Percentiles rank a stretch among this genome's conserved stretches.
These are phyloP conservation scores for Pseudogymnoascus sp. DNA, from an alignment of 2,329 filamentous ascomycete genomes.

Conservation along the genomic window DNA sequence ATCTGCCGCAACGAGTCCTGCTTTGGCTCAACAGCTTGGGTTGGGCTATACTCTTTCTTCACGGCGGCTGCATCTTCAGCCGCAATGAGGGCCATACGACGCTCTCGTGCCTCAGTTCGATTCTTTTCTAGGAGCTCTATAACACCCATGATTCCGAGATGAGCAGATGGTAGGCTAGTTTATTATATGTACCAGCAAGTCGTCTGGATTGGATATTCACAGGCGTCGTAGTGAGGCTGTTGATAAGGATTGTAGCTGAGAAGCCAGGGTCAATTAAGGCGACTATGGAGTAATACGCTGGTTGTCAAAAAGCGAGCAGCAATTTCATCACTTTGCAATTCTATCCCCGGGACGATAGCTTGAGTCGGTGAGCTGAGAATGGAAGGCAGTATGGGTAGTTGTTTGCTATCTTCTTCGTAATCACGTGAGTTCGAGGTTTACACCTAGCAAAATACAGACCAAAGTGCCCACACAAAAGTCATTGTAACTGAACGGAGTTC, in stretches of 20 bases:
- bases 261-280: neutral
- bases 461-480: too few species aligned
- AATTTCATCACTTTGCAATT: neutral
- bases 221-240: neutral
- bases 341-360: neutral
- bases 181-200: neutral
- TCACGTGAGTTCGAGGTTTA: neutral
- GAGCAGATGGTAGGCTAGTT: neutral
- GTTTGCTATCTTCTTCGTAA: neutral
- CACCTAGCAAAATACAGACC: too few species aligned
- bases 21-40: neutral
- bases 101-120: neutral
- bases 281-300: neutral
- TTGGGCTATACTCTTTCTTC: neutral
- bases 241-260: neutral
- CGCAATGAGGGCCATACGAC: neutral
- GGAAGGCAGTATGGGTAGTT: neutral
- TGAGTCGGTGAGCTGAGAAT: neutral
- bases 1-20: neutral
- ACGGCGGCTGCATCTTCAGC: neutral
- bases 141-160: neutral
- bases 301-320: neutral
- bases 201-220: neutral
- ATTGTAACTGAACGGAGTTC: too few species aligned
- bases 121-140: neutral